Conservation (phyloP, 2,329 filamentous ascomycete species). For the Fonsecaea erecta region DNA sequence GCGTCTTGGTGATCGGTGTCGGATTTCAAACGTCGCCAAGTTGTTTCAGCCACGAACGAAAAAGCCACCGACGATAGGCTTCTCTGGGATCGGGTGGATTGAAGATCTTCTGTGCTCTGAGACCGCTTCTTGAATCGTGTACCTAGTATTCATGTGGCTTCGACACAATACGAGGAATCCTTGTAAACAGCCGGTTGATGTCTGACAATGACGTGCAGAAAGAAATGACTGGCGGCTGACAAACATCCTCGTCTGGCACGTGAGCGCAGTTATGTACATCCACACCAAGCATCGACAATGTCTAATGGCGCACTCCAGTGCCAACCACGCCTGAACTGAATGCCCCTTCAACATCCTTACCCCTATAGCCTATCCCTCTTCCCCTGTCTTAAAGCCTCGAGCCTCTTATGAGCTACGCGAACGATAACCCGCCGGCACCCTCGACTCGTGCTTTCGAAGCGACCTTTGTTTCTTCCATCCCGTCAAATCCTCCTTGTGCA, state of each 20-base stretch:
- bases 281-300: not conserved
- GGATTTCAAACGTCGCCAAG: constrained; percentile 2
- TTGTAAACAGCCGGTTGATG: not conserved
- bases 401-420: not conserved
- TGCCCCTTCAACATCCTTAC: not conserved
- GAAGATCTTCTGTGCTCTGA: not conserved
- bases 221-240: not conserved
- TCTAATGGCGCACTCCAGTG: no score
- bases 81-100: not conserved
- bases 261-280: not conserved
- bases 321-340: no score
- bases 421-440: not conserved
- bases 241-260: not conserved
- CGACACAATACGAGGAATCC: not conserved
- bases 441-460: not conserved
- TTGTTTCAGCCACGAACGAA: constrained; percentile 9
- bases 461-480: not conserved
- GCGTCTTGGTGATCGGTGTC: not conserved
- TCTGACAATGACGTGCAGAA: not conserved
- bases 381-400: no score
- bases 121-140: not conserved
- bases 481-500: not conserved
- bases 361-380: no score
- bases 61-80: not conserved
- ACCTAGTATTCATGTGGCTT: not conserved